These are phyloP conservation scores for Xylaria sp. DNA, from an alignment of 2,329 filamentous ascomycete genomes.

Conservation along the genomic window DNA sequence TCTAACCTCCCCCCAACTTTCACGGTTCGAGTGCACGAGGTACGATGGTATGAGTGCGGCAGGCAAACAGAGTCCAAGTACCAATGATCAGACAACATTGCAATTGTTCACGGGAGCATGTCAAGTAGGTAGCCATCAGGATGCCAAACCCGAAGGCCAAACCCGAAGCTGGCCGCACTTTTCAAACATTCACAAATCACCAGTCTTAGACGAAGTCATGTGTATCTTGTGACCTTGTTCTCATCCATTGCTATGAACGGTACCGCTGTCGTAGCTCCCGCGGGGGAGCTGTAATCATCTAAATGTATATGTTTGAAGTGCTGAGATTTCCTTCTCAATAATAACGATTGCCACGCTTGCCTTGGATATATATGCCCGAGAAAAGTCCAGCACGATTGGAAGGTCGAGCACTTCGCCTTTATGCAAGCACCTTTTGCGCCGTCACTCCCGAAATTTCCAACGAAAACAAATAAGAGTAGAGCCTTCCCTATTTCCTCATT, in stretches of 20 bases:
- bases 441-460: conserved; percentile 37
- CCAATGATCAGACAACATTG: neutral
- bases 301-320: conserved; percentile 30
- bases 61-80: conserved; percentile 13
- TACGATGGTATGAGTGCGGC: neutral
- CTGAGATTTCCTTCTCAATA: conserved; percentile 29
- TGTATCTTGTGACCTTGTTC: conserved; percentile 5
- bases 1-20: conserved; percentile 15
- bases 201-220: neutral
- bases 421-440: conserved; percentile 41
- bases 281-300: conserved; percentile 37
- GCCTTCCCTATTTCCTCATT: conserved; percentile 23
- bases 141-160: neutral
- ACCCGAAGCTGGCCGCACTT: neutral
- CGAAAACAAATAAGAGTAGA: conserved; percentile 9
- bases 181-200: neutral
- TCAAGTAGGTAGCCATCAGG: too few species aligned
- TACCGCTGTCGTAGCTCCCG: conserved; percentile 29
- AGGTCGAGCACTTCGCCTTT: conserved; percentile 48
- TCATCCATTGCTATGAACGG: conserved; percentile 31
- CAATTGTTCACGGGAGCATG: too few species aligned
- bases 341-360: conserved; percentile 28
- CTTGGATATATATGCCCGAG: conserved; percentile 33
- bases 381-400: conserved; percentile 36
- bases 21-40: neutral